A percentile compares a stretch with the other conserved stretches of the same genome.
These are phyloP conservation scores for Paramecium octaurelia DNA, from an alignment of 73 alveolate species.

Conservation along the genomic window DNA sequence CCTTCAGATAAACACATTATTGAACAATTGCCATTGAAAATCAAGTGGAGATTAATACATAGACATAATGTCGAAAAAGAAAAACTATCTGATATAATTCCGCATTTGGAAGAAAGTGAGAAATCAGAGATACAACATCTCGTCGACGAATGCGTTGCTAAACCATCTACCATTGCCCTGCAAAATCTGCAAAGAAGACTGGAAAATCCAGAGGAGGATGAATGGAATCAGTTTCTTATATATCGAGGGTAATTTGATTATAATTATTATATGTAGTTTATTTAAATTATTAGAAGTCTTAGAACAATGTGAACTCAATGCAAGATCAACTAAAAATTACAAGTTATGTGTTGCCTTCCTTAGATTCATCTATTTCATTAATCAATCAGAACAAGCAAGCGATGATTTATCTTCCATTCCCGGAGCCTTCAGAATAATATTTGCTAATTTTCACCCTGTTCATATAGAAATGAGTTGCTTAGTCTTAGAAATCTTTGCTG, in stretches of 20 bases:
- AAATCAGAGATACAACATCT: background rate
- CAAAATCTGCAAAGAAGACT: background rate
- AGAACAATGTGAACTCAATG: conserved; percentile 22
- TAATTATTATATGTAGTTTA: background rate
- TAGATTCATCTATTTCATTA: background rate
- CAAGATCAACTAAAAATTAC: conserved; percentile 25
- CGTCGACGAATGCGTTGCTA: background rate
- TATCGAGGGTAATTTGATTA: background rate
- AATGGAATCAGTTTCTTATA: background rate
- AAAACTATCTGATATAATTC: background rate
- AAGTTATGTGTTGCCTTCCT: conserved; percentile 5
- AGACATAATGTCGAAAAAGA: conserved; percentile 29
- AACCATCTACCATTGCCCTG: background rate
- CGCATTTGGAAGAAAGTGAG: background rate
- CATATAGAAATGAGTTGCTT: conserved; percentile 27
- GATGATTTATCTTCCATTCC: conserved; percentile 3
- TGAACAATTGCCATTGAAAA: conserved; percentile 8
- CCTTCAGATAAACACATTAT: conserved; percentile 3
- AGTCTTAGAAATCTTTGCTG: conserved; percentile 9
- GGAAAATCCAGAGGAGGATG: conserved; percentile 5
- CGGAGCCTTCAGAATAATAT: background rate
- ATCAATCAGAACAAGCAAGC: background rate
- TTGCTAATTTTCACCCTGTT: conserved; percentile 33
- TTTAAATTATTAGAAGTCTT: background rate
- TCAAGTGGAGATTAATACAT: conserved; percentile 6